These are phyloP conservation scores for Trichoderma sp. DNA, from an alignment of 2,329 filamentous ascomycete species.

Conservation along the genomic window DNA sequence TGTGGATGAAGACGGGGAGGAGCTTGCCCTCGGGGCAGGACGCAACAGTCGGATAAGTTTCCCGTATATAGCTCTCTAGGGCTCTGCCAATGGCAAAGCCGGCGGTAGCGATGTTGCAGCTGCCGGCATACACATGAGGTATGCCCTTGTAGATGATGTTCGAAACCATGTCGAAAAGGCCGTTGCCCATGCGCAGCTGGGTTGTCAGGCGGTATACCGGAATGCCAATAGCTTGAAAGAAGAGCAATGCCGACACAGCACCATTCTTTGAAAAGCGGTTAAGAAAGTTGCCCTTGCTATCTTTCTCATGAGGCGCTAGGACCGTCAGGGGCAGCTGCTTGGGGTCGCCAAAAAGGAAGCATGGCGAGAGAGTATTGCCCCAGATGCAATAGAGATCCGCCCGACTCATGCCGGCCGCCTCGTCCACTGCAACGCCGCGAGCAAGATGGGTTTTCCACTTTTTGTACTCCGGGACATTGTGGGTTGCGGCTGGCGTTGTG, in stretches of 20 bases:
- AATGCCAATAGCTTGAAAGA: constrained; percentile 19
- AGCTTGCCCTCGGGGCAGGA: not conserved
- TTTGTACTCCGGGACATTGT: not conserved
- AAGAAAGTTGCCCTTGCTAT: not conserved
- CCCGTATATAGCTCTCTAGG: not conserved
- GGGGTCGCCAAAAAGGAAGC: constrained; percentile 24
- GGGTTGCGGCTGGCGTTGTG: not conserved
- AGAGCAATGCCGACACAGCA: constrained; percentile 20
- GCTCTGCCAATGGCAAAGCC: not conserved
- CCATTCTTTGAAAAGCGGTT: constrained; percentile 18
- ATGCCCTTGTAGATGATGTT: not conserved
- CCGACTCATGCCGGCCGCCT: constrained; percentile 21
- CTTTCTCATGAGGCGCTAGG: not conserved
- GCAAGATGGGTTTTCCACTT: not conserved
- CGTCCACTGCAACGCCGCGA: not conserved
- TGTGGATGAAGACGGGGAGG: not conserved
- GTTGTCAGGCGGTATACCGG: constrained; percentile 22
- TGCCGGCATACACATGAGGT: not conserved
- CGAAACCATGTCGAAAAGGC: not conserved
- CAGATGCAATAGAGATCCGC: constrained; percentile 26
- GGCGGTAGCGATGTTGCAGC: not conserved
- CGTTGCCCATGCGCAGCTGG: constrained; percentile 25
- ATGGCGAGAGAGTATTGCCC: constrained; percentile 26
- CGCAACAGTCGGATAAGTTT: not conserved
- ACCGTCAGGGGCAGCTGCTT: constrained; percentile 22